Evolutionary conservation across 78 protist genomes (phyloP).

Genomic region (Cavenderia fasciculata): DNA sequence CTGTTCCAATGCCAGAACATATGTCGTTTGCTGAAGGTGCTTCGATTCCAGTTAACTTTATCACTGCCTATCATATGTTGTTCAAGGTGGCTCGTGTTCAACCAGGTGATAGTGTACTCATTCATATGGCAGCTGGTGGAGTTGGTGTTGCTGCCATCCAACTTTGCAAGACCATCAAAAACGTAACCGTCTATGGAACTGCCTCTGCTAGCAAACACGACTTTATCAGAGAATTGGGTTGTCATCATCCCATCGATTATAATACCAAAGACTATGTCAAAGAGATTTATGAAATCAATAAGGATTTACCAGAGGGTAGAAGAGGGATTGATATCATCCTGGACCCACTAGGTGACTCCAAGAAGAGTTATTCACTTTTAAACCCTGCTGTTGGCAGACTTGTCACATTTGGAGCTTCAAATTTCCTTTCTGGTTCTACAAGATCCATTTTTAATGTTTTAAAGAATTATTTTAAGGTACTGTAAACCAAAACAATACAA

Average conservation of each 20-base stretch:
- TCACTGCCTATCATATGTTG: conserved; percentile 21
- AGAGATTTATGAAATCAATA: background rate
- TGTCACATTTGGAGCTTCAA: conserved; percentile 10
- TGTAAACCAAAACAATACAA: too few relatives aligned
- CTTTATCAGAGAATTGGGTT: background rate
- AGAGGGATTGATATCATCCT: conserved; percentile 1
- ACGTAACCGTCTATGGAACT: conserved; percentile 9
- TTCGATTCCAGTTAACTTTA: background rate
- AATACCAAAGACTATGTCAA: background rate
- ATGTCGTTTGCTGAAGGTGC: conserved; percentile 12
- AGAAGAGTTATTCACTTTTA: background rate
- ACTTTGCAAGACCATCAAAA: background rate
- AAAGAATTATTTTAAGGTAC: background rate
- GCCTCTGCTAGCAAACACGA: conserved; percentile 22
- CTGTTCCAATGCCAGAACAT: background rate
- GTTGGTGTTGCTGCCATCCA: conserved; percentile 19
- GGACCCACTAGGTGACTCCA: conserved; percentile 6
- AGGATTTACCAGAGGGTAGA: background rate
- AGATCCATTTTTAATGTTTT: conserved; percentile 2
- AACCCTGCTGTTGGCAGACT: background rate
- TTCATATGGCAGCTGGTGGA: conserved; percentile 17
- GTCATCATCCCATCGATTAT: conserved; percentile 25
- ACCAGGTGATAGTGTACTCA: background rate
- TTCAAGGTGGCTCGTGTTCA: background rate
- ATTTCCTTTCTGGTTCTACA: conserved; percentile 3